These are phyloP conservation scores for Striga hermonthica DNA, from an alignment of 305 asterid genomes.

Conservation along the genomic window DNA sequence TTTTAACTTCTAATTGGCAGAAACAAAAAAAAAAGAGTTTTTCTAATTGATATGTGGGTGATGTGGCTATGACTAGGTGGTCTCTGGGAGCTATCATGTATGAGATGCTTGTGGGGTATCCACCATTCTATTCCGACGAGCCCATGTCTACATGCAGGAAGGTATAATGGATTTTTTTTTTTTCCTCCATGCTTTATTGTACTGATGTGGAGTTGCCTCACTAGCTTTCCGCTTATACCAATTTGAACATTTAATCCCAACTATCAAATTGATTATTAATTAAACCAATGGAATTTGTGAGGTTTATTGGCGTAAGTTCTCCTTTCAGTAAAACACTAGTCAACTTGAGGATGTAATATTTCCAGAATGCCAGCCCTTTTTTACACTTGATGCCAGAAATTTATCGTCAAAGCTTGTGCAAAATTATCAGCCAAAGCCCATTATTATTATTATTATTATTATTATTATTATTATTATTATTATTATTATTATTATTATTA, in stretches of 20 bases:
- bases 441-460: no score
- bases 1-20: no score
- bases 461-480: no score
- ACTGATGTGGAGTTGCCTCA: constrained; percentile 18
- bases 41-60: constrained; percentile 28
- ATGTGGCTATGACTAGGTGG: constrained; percentile 60
- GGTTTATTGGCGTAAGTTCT: not conserved
- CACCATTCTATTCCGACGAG: constrained; percentile 93
- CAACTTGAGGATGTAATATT: constrained; percentile 15
- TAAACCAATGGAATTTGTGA: not conserved
- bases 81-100: constrained; percentile 96
- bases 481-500: not conserved
- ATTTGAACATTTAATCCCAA: constrained; percentile 2
- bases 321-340: not conserved
- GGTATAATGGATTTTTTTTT: constrained; percentile 41
- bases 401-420: no score
- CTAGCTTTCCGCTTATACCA: constrained; percentile 1
- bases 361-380: not conserved
- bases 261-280: not conserved
- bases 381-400: not conserved
- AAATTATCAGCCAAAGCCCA: no score
- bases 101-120: constrained; percentile 97
- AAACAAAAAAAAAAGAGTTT: constrained; percentile 3
- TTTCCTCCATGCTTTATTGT: constrained; percentile 4
- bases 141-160: constrained; percentile 96